Percentiles rank a stretch among this genome's conserved stretches.
phyloP scores from a whole-genome alignment of 352 stramenopile genomes.

The Globisporangium nodosum region DNA sequence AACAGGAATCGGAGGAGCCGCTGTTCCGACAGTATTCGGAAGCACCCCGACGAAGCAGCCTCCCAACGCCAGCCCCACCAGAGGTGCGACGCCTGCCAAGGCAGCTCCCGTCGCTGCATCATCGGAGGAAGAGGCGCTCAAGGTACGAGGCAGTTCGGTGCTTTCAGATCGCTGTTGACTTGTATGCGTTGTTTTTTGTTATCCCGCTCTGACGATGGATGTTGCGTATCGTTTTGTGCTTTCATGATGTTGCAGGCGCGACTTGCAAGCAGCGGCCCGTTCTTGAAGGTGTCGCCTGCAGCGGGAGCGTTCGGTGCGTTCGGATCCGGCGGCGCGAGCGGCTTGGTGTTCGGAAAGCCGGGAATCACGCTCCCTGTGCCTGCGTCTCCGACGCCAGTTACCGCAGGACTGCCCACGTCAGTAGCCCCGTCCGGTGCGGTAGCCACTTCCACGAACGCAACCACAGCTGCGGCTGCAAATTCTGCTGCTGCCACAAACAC shows the following conservation, averaged over 20 bases:
- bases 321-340: constrained; percentile 41
- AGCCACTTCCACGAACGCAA: background rate
- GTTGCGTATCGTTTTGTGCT: constrained; percentile 1
- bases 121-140: constrained; percentile 4
- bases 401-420: background rate
- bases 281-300: constrained; percentile 25
- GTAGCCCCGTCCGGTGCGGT: background rate
- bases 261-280: constrained; percentile 19
- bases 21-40: constrained; percentile 7
- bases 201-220: background rate
- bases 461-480: background rate
- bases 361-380: constrained; percentile 69
- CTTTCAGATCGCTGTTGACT: no score
- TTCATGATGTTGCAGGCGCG: background rate
- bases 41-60: constrained; percentile 1
- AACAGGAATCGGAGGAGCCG: background rate
- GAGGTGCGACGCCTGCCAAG: background rate
- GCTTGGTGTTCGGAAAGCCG: constrained; percentile 72
- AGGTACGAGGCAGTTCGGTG: background rate
- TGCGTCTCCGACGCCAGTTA: constrained; percentile 17
- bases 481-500: background rate
- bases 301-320: constrained; percentile 34
- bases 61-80: background rate
- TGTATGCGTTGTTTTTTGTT: background rate
- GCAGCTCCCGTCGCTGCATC: background rate